phyloP scores from a whole-genome alignment of 2,329 filamentous ascomycete genomes.

The Colletotrichum sp. region DNA sequence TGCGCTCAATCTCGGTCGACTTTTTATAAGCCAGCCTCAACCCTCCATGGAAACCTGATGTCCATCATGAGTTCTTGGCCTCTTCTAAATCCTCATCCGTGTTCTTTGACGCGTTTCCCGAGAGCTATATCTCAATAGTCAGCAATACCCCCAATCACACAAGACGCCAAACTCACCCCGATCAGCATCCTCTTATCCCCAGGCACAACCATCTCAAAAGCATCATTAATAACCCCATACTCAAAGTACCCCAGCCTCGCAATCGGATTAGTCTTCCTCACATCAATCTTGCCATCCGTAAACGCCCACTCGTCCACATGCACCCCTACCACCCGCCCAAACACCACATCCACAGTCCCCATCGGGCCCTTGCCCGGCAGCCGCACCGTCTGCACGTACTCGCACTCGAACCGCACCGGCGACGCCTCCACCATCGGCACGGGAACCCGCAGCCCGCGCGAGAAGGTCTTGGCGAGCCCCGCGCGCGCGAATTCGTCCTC shows the following conservation, averaged over 20 bases:
- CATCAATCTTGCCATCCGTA: neutral
- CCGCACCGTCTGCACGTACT: slow-evolving; percentile 5
- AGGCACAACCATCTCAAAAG: slow-evolving; percentile 1
- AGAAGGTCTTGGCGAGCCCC: neutral
- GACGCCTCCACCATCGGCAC: neutral
- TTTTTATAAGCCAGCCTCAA: neutral
- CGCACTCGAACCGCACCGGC: slow-evolving; percentile 2
- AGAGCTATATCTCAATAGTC: neutral
- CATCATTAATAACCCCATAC: neutral
- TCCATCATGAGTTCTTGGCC: neutral
- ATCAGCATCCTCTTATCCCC: neutral
- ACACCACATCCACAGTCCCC: neutral
- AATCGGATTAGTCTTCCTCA: neutral
- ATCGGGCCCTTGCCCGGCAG: neutral
- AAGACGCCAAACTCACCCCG: neutral
- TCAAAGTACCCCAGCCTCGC: neutral
- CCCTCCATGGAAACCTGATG: neutral
- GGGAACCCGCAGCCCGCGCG: neutral
- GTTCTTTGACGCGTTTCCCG: neutral
- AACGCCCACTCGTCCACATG: neutral
- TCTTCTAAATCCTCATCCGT: neutral
- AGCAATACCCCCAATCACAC: neutral
- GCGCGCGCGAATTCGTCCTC: neutral
- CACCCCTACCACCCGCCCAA: neutral
- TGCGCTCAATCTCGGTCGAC: neutral